These are phyloP conservation scores for Colletotrichum sp. DNA, from an alignment of 2,329 filamentous ascomycete genomes.

Conservation along the genomic window DNA sequence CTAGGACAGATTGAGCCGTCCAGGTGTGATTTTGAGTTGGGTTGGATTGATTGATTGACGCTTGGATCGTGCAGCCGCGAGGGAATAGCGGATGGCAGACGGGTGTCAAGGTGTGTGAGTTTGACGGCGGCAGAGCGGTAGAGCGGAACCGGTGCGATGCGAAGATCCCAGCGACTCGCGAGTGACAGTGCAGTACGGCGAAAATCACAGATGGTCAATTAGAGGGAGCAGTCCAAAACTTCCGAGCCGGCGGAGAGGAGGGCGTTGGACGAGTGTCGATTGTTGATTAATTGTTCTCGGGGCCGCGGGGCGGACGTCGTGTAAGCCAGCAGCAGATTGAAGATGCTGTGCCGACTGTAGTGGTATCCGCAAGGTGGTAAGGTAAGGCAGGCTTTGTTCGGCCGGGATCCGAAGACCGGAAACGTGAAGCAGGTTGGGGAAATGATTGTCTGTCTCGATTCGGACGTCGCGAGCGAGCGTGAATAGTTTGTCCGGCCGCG, in stretches of 20 bases:
- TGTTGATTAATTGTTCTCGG: slow-evolving; percentile 8
- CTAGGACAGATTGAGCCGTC: slow-evolving; percentile 11
- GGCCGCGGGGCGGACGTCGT: background rate
- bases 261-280: slow-evolving; percentile 15
- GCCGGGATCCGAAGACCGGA: slow-evolving; percentile 10
- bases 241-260: slow-evolving; percentile 13
- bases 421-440: slow-evolving; percentile 12
- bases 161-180: background rate
- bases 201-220: background rate
- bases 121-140: slow-evolving; percentile 10
- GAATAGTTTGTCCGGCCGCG: background rate
- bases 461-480: background rate
- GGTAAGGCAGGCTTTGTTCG: slow-evolving; percentile 1
- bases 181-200: background rate
- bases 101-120: background rate
- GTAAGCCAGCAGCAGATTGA: background rate
- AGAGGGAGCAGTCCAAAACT: background rate
- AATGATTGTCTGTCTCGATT: background rate
- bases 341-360: background rate
- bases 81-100: background rate
- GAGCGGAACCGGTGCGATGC: background rate
- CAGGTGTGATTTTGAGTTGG: background rate
- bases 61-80: background rate
- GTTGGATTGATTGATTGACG: slow-evolving; percentile 13
- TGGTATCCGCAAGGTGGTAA: background rate